A percentile compares a stretch with the other conserved stretches of the same genome.
Conservation (phyloP, 2,329 filamentous ascomycete species). For the Colletotrichum kahawae region DNA sequence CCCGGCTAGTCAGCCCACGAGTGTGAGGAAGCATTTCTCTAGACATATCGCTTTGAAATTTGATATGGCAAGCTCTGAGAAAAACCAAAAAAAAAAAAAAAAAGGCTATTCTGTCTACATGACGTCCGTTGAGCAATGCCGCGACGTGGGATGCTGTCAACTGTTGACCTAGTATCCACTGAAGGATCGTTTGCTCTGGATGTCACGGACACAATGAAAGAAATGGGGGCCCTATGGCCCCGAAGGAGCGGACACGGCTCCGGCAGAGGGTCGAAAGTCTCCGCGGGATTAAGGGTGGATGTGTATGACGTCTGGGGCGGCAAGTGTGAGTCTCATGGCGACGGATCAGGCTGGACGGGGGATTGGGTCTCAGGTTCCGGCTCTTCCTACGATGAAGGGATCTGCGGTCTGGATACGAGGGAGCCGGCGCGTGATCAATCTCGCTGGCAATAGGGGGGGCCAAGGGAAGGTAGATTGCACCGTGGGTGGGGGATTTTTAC, state of each 20-base stretch:
- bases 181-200: slow-evolving; percentile 11
- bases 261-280: not conserved
- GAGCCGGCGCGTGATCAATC: not conserved
- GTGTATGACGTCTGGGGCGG: not conserved
- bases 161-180: not conserved
- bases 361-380: not conserved
- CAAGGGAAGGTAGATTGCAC: not conserved
- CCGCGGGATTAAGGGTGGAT: not conserved
- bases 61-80: slow-evolving; percentile 16
- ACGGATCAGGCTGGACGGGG: not conserved
- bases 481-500: not conserved
- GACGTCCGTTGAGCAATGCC: slow-evolving; percentile 8
- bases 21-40: slow-evolving; percentile 3
- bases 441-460: not conserved
- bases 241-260: not conserved
- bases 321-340: not conserved
- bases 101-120: not conserved
- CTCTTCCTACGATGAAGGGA: not conserved
- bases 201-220: not conserved
- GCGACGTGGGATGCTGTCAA: not conserved
- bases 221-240: not conserved
- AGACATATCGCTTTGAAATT: slow-evolving; percentile 19
- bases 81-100: not conserved
- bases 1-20: not conserved
- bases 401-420: not conserved